Percentiles rank a stretch among this genome's conserved stretches.
Conservation (phyloP, 495 filamentous ascomycete genomes). For the Penicillium mononematosum region DNA sequence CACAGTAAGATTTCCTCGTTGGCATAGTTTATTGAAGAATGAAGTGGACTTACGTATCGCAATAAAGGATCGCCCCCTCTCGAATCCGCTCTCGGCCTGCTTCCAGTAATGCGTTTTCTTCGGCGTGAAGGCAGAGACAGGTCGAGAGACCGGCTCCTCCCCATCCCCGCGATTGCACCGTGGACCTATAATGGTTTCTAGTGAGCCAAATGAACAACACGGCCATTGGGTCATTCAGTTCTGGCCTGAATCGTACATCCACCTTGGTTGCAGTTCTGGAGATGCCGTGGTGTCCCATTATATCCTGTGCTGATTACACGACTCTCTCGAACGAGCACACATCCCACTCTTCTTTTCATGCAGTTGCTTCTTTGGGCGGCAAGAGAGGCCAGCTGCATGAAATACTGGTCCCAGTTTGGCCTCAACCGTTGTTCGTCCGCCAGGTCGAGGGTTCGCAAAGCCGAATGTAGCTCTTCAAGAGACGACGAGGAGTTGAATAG, state of each 20-base stretch:
- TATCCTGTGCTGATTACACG: constrained; percentile 96
- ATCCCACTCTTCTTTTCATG: constrained; percentile 96
- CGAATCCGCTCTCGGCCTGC: constrained; percentile 88
- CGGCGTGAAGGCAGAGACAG: constrained; percentile 92
- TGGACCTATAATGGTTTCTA: constrained; percentile 43
- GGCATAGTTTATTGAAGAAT: neutral
- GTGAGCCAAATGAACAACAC: neutral
- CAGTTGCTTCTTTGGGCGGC: constrained; percentile 92
- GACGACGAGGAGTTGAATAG: constrained; percentile 80
- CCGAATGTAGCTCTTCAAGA: constrained; percentile 63
- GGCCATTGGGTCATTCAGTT: neutral
- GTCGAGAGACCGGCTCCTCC: constrained; percentile 75
- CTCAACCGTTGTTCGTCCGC: constrained; percentile 75
- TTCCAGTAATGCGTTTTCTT: constrained; percentile 95
- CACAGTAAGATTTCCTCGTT: neutral
- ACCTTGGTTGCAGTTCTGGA: constrained; percentile 89
- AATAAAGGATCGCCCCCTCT: constrained; percentile 78
- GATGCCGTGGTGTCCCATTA: constrained; percentile 86
- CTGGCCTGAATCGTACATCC: constrained; percentile 59
- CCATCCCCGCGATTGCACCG: constrained; percentile 75
- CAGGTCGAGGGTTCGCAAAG: constrained; percentile 68
- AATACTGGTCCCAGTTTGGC: constrained; percentile 97
- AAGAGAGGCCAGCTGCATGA: constrained; percentile 91
- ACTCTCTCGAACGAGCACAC: constrained; percentile 85
- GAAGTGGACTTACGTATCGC: constrained; percentile 65